These are phyloP conservation scores for Citrus trifoliata DNA, from an alignment of 345 rosid species.

Conservation along the genomic window DNA sequence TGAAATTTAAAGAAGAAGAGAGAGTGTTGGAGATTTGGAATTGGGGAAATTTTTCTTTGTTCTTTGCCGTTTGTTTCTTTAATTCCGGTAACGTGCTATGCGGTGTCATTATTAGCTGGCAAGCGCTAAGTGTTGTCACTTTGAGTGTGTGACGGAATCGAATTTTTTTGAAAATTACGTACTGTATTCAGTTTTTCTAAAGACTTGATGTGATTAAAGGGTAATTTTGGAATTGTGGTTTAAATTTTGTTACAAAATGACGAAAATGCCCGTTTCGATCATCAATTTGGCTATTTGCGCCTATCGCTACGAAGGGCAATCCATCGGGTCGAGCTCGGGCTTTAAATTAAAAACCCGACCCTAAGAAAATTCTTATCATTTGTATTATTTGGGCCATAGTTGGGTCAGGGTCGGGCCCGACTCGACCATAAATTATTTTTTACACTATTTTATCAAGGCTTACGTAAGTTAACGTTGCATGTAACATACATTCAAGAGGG, in stretches of 20 bases:
- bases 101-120: constrained; percentile 38
- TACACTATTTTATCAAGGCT: too few species aligned
- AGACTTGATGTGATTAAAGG: not conserved
- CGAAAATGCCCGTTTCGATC: not conserved
- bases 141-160: not conserved
- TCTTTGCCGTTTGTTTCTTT: not conserved
- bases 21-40: not conserved
- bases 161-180: not conserved
- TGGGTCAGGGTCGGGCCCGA: too few species aligned
- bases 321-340: too few species aligned
- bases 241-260: not conserved
- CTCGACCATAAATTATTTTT: too few species aligned
- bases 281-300: not conserved
- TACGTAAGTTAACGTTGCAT: too few species aligned
- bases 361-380: too few species aligned
- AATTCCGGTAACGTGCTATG: constrained; percentile 25
- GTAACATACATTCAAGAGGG: too few species aligned
- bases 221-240: not conserved
- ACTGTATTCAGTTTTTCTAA: not conserved
- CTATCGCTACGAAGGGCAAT: too few species aligned
- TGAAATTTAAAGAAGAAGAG: not conserved
- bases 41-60: constrained; percentile 11
- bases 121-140: constrained; percentile 26
- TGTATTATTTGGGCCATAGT: too few species aligned
- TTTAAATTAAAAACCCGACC: too few species aligned